Evolutionary conservation across 2,329 filamentous ascomycete genomes (phyloP).

Genomic region (Alternaria ventricosa): DNA sequence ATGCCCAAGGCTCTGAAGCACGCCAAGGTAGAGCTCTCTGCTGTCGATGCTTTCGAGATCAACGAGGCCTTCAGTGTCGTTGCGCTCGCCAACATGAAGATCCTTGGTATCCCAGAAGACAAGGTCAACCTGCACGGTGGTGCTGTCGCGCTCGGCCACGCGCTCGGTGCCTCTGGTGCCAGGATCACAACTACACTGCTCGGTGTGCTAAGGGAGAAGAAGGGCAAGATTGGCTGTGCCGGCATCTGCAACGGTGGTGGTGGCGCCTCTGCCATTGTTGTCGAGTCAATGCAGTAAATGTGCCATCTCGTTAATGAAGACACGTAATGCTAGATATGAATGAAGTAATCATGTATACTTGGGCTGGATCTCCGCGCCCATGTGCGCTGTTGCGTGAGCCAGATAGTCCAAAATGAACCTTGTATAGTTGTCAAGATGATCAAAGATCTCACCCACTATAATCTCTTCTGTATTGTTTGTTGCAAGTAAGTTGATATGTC

Average conservation of each 20-base stretch:
- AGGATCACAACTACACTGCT: conserved; percentile 91
- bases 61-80: conserved; percentile 99
- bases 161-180: conserved; percentile 90
- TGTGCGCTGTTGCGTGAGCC: not conserved
- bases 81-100: conserved; percentile 93
- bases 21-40: conserved; percentile 77
- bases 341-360: not conserved
- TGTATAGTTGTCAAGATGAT: not conserved
- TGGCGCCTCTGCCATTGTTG: conserved; percentile 89
- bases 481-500: not conserved
- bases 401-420: not conserved
- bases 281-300: conserved; percentile 65
- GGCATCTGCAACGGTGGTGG: conserved; percentile 99
- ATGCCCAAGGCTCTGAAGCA: conserved; percentile 98
- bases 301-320: conserved; percentile 2
- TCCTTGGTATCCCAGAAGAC: conserved; percentile 77
- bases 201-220: conserved; percentile 86
- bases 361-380: not conserved
- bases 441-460: not conserved
- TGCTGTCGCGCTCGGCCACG: conserved; percentile 94
- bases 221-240: conserved; percentile 89
- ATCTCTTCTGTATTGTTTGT: not conserved
- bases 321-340: conserved; percentile 9
- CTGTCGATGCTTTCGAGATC: conserved; percentile 95
- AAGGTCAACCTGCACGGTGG: conserved; percentile 97